phyloP scores from a whole-genome alignment of 345 rosid species.

The Triadica sebifera region DNA sequence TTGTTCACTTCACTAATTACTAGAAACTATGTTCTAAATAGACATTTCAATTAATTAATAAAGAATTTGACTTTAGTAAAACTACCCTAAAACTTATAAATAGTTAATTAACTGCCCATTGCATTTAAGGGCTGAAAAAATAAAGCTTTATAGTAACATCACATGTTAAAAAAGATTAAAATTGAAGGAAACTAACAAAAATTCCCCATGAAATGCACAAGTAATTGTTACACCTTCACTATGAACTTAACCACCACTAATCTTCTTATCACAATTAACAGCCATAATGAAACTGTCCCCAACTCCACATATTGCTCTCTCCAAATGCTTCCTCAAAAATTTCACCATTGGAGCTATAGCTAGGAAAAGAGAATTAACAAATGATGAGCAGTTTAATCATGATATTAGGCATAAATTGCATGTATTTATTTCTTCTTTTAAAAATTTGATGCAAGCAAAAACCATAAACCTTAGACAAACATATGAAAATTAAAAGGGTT shows the following conservation, averaged over 20 bases:
- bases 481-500: neutral
- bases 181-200: too few species aligned
- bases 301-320: constrained; percentile 76
- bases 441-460: too few species aligned
- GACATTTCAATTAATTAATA: neutral
- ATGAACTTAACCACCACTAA: constrained; percentile 61
- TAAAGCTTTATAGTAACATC: too few species aligned
- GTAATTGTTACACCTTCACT: constrained; percentile 59
- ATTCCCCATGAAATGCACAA: too few species aligned
- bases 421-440: too few species aligned
- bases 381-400: constrained; percentile 11
- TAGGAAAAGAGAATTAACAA: neutral
- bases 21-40: neutral
- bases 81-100: neutral
- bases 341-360: constrained; percentile 73
- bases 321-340: constrained; percentile 79
- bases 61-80: neutral
- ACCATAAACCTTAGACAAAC: constrained; percentile 11
- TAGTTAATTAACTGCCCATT: too few species aligned
- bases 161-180: too few species aligned
- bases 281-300: constrained; percentile 78
- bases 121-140: too few species aligned
- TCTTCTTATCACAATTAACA: constrained; percentile 47
- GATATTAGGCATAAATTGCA: too few species aligned
- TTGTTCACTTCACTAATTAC: neutral